Evolutionary conservation across 2,329 filamentous ascomycete genomes (phyloP).

Genomic region (Aspergillus nomiae): DNA sequence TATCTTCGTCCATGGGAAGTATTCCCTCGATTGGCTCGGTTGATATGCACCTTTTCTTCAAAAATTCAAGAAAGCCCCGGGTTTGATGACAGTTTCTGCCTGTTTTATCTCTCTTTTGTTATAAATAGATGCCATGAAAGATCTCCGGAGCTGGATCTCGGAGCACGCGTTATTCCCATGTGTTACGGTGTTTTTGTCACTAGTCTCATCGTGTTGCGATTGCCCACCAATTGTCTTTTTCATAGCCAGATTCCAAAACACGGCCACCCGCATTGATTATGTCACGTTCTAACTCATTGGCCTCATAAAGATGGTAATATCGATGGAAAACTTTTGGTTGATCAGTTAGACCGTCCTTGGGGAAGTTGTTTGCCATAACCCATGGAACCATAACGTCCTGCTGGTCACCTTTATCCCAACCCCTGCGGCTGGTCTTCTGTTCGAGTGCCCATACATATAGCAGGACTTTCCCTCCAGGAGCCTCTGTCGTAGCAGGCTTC

Average conservation of each 20-base stretch:
- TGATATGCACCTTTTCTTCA: conserved; percentile 15
- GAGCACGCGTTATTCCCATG: conserved; percentile 17
- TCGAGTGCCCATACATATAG: conserved; percentile 96
- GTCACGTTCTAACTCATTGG: conserved; percentile 84
- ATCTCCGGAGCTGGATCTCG: conserved; percentile 36
- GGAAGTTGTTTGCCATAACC: conserved; percentile 63
- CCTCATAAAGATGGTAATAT: conserved; percentile 90
- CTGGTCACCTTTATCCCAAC: conserved; percentile 79
- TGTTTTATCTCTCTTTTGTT: conserved; percentile 11
- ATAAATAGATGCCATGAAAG: conserved; percentile 14
- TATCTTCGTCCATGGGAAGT: conserved; percentile 35
- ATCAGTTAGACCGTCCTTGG: conserved; percentile 45
- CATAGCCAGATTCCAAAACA: conserved; percentile 81
- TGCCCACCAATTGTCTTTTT: conserved; percentile 98
- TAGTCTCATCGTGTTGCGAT: conserved; percentile 54
- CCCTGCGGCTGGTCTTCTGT: conserved; percentile 80
- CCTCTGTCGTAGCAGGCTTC: conserved; percentile 25
- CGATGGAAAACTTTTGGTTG: conserved; percentile 65
- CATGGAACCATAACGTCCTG: conserved; percentile 97
- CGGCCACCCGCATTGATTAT: conserved; percentile 71
- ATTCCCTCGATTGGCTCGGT: conserved; percentile 32
- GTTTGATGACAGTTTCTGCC: neutral
- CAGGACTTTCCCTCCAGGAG: conserved; percentile 64
- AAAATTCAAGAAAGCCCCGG: neutral
- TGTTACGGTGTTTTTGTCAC: conserved; percentile 19